phyloP scores from a whole-genome alignment of 73 alveolate genomes.

The Diophrys appendiculata region DNA sequence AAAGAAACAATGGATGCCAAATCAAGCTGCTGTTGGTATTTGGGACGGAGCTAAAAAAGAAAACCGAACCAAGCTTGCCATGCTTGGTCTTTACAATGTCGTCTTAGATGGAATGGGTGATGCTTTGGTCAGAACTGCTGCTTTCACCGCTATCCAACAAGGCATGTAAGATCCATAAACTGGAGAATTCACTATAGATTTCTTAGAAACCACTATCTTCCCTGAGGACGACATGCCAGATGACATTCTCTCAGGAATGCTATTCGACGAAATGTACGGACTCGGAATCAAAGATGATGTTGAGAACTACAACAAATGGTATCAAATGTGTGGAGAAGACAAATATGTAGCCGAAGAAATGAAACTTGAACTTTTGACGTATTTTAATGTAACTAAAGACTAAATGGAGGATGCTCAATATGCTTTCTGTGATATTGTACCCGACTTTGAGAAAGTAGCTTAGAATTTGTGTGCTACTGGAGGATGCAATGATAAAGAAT shows the following conservation, averaged over 20 bases:
- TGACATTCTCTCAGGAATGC: neutral
- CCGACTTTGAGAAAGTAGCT: neutral
- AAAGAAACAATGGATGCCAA: conserved; percentile 22
- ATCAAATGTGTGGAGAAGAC: neutral
- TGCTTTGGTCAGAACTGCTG: neutral
- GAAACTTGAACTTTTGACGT: neutral
- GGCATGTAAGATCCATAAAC: neutral
- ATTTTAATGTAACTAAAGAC: neutral
- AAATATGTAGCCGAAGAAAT: neutral
- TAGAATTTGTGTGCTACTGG: neutral
- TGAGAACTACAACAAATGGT: neutral
- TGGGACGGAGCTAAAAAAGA: conserved; percentile 46
- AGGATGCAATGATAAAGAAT: conserved; percentile 8
- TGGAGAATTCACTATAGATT: neutral
- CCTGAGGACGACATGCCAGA: neutral
- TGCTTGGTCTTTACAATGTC: conserved; percentile 25
- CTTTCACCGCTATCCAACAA: neutral
- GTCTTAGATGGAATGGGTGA: conserved; percentile 41
- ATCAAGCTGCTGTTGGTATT: conserved; percentile 47
- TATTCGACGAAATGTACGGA: neutral
- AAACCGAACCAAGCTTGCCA: conserved; percentile 22
- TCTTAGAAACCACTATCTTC: neutral
- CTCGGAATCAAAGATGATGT: neutral
- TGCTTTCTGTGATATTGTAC: neutral
- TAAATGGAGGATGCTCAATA: neutral